Base-by-base conservation (phyloP, 2,329 filamentous ascomycete genomes). In the Cadophora sp. region DNA sequence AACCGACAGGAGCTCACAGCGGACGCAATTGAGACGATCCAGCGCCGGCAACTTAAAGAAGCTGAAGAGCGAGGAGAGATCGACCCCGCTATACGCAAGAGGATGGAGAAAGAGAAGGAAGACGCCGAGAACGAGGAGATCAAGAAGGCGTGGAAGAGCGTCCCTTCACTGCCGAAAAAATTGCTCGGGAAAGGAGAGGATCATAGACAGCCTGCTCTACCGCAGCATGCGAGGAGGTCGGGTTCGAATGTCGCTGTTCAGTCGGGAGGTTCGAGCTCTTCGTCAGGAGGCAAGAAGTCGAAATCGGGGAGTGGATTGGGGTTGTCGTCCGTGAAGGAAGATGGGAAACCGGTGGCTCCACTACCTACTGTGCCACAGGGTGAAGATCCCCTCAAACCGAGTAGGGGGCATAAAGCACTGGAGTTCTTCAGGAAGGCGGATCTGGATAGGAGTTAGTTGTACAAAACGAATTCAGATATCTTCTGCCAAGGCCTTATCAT, bases 41-140 rank as follows among this genome's bases (percentile, higher is more conserved):
- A 97, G 74, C 96, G 91, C 43, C 92, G 96, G 76, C 96, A 96
- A 70, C 97, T 95, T 88, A 98, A 95, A 6, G 96, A 96, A 75
- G 96, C 89, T 1, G 73, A 74, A 56, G 68, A 71, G 36, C 65
- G 72, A 30, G 73, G 73, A 16, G 70, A 70, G 13, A 59, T 73
- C 13, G 65, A 73, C 59, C 66, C 64, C 7, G 59, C 61, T 4
- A 69, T 74, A 41, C 62, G 71, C 71, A 82, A 83, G 70, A 84
- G 85, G 72, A 80, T 86, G 13, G 79, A 84, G 71, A 84, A 84
- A 75, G 81, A 82, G 71, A 80, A 79, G 64, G 76, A 80, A 66
- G 82, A 78, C 68, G 78, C 80, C n/a, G 72, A 73, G 71, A 69
- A 70, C 22, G 70, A 73, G 45, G 73, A 73, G 53, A 72, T 74